Percentiles rank a stretch among this genome's conserved stretches.
These are phyloP conservation scores for Gynostemma pentaphyllum DNA, from an alignment of 306 rosid genomes.

Conservation along the genomic window DNA sequence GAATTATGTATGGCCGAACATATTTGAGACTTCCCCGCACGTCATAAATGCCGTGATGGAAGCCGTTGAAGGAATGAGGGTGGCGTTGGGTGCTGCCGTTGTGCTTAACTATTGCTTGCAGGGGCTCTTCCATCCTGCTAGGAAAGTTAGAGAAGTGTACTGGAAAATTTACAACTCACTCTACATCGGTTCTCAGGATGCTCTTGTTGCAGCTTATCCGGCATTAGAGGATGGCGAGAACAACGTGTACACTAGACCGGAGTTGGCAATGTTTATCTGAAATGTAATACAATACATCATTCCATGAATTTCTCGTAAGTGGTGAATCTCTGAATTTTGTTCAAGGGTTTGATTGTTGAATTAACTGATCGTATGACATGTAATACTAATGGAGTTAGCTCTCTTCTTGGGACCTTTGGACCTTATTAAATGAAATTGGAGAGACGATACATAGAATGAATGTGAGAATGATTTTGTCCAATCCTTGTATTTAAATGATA, in stretches of 20 bases:
- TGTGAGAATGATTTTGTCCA: no score
- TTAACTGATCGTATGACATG: conserved; percentile 6
- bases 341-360: neutral
- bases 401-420: no score
- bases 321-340: neutral
- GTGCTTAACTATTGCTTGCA: conserved; percentile 75
- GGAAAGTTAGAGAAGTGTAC: conserved; percentile 72
- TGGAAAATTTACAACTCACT: conserved; percentile 71
- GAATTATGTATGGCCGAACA: conserved; percentile 91
- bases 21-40: conserved; percentile 91
- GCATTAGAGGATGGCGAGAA: conserved; percentile 47
- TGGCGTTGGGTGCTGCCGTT: conserved; percentile 82
- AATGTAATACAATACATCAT: neutral
- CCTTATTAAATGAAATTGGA: no score
- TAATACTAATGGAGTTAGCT: neutral
- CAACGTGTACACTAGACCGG: conserved; percentile 48
- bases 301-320: neutral
- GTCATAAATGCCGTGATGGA: conserved; percentile 96
- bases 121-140: conserved; percentile 68
- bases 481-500: no score
- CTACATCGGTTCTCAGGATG: conserved; percentile 67
- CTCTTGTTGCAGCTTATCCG: conserved; percentile 67
- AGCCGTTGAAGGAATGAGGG: conserved; percentile 97
- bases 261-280: conserved; percentile 48
- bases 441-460: no score